Conservation (phyloP, 192 early-diverging fungal genomes). For the Coemansia sp. region DNA sequence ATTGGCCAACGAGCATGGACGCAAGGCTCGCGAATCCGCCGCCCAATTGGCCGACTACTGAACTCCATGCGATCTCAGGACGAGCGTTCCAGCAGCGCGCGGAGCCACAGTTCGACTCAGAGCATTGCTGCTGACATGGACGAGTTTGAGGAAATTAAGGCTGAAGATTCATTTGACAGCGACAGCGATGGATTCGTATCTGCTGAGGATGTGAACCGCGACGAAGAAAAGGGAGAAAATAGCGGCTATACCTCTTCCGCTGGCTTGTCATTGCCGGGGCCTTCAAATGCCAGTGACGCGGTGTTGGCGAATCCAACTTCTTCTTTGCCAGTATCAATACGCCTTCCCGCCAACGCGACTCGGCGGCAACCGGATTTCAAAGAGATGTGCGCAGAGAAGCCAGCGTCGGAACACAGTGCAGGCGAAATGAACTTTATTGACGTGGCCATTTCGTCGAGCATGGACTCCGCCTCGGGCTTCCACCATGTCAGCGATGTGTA, state of each 20-base stretch:
- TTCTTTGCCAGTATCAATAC: slow-evolving; percentile 3
- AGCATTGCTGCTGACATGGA: slow-evolving; percentile 18
- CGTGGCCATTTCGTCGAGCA: slow-evolving; percentile 34
- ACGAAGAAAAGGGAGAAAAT: not conserved
- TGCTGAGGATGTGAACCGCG: slow-evolving; percentile 35
- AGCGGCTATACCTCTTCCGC: not conserved
- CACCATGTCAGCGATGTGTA: slow-evolving; percentile 42
- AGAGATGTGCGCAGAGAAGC: not conserved
- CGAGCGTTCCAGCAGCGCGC: not conserved
- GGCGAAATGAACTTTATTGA: slow-evolving; percentile 34
- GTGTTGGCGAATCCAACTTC: not conserved
- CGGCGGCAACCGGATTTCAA: not conserved
- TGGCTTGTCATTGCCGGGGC: not conserved
- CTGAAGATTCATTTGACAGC: slow-evolving; percentile 15
- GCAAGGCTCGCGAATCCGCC: slow-evolving; percentile 32
- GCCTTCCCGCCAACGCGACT: slow-evolving; percentile 37
- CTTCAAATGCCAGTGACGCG: not conserved
- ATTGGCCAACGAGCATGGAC: slow-evolving; percentile 15
- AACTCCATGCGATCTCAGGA: slow-evolving; percentile 19
- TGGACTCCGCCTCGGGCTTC: slow-evolving; percentile 48
- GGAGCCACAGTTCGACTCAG: not conserved
- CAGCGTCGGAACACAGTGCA: not conserved
- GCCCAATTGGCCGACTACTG: slow-evolving; percentile 40
- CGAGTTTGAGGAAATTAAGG: slow-evolving; percentile 30
- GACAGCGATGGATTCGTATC: slow-evolving; percentile 51